Conservation (phyloP, 805 yeast species). For the Sugiyamaella marilandica region DNA sequence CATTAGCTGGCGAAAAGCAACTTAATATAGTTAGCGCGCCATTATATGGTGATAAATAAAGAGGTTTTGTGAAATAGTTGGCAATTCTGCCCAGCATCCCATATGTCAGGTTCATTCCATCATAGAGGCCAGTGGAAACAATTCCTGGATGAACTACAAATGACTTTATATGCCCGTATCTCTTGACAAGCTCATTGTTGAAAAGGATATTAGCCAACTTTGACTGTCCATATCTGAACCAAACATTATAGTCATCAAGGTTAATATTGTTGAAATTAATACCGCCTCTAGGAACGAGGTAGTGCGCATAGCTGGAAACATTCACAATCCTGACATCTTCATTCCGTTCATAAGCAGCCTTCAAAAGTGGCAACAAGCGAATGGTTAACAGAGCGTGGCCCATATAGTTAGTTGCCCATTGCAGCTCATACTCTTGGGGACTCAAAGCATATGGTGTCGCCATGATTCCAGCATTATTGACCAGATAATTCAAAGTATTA, state of each 20-base stretch:
- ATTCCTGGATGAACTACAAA: slow-evolving; percentile 8
- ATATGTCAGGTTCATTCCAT: slow-evolving; percentile 5
- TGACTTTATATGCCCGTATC: slow-evolving; percentile 1
- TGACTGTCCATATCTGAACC: slow-evolving; percentile 10
- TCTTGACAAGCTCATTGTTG: neutral
- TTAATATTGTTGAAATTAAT: slow-evolving; percentile 6
- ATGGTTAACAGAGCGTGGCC: slow-evolving; percentile 72
- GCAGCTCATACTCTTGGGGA: slow-evolving; percentile 68
- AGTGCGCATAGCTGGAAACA: neutral
- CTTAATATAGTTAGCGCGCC: slow-evolving; percentile 5
- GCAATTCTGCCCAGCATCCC: slow-evolving; percentile 5
- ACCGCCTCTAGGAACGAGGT: slow-evolving; percentile 2
- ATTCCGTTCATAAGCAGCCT: neutral
- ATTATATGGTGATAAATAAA: neutral
- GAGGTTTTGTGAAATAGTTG: slow-evolving; percentile 5
- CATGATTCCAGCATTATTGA: slow-evolving; percentile 78
- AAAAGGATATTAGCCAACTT: slow-evolving; percentile 8
- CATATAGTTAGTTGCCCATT: slow-evolving; percentile 70
- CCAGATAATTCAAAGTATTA: slow-evolving; percentile 38
- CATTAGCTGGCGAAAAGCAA: slow-evolving; percentile 6
- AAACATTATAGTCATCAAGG: neutral
- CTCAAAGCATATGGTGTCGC: slow-evolving; percentile 66
- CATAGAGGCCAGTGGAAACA: slow-evolving; percentile 7
- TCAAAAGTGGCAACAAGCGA: slow-evolving; percentile 2
- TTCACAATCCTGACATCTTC: slow-evolving; percentile 2